A percentile compares a stretch with the other conserved stretches of the same genome.
phyloP scores from a whole-genome alignment of 1,139 yeast species.

The Debaryomyces coudertii region DNA sequence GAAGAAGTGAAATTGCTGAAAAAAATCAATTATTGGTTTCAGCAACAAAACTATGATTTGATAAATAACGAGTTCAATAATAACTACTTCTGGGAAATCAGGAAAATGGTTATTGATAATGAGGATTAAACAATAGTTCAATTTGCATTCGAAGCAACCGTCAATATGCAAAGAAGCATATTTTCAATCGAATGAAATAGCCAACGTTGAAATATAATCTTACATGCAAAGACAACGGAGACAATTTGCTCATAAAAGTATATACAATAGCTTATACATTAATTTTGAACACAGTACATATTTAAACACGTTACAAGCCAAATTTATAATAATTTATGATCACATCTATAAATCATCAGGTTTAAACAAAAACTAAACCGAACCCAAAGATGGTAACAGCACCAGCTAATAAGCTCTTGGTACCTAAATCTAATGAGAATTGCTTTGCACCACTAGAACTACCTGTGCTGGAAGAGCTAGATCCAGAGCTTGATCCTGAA shows the following conservation, averaged over 20 bases:
- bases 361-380: slow-evolving; percentile 24
- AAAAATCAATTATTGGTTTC: slow-evolving; percentile 58
- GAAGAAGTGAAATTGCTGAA: slow-evolving; percentile 55
- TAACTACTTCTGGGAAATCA: slow-evolving; percentile 56
- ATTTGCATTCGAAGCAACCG: not conserved
- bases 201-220: not conserved
- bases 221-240: too few relatives aligned
- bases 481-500: slow-evolving; percentile 15
- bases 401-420: slow-evolving; percentile 28
- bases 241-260: not conserved
- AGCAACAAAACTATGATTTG: slow-evolving; percentile 37
- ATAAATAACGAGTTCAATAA: slow-evolving; percentile 22
- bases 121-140: slow-evolving; percentile 17
- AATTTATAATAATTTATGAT: not conserved
- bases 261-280: not conserved
- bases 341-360: not conserved
- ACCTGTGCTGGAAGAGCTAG: slow-evolving; percentile 16
- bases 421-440: slow-evolving; percentile 19
- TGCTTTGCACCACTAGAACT: slow-evolving; percentile 20
- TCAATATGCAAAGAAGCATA: not conserved
- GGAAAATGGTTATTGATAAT: slow-evolving; percentile 54
- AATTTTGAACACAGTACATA: not conserved
- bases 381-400: slow-evolving; percentile 25
- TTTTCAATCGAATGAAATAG: slow-evolving; percentile 4
- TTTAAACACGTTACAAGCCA: slow-evolving; percentile 1